Base-by-base conservation (phyloP, 2,329 filamentous ascomycete genomes). In the Microascus cirrosus region DNA sequence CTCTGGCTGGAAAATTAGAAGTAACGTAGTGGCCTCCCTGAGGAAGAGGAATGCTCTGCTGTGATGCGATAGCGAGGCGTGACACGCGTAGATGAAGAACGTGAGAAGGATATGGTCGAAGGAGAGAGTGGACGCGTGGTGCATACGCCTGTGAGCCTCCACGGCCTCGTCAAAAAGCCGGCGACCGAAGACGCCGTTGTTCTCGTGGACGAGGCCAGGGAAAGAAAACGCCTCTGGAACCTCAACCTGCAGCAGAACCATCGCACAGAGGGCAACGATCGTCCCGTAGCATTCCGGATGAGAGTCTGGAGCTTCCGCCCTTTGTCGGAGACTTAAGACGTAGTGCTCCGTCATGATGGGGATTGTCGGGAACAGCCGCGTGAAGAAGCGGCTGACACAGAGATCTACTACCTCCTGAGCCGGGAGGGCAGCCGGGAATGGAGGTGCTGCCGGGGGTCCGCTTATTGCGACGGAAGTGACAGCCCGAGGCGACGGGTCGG, bases 61-160 rank as follows among this genome's bases (percentile, higher is more conserved):
- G 59, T 76, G 74, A 56, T 74, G 73, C 4, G 70, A 72, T 6
- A 75, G 63, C 12, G 68, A 65, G 1, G 72, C 71, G 53, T 76
- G 73, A 51, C 73, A 75, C 3, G 74, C 72, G 56, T 76, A 76
- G 20, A 76, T 67, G 55, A 76, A 75, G 61, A 76, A 76, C 1
- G 69, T 68, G 12, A 74, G 63, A 5, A 76, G 65, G 13, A 73
- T 71, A 36, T 69, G 67, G 48, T 75, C 69, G 11, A 76, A 65
- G 2, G 65, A 69, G 0, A 74, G 71, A 4, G 66, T 70, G 13
- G 69, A 67, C 32, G 65, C 66, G 2, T 69, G 64, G 0, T 67
- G 67, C 0, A 71, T 62, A 34, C 65, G 62, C 42, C 71, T 69
- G 53, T 75, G 69, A 0, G 68, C 65, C 0, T 67, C 64, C 51